Conservation (phyloP, 768 basidiomycete genomes). For the Panellus pusillus region DNA sequence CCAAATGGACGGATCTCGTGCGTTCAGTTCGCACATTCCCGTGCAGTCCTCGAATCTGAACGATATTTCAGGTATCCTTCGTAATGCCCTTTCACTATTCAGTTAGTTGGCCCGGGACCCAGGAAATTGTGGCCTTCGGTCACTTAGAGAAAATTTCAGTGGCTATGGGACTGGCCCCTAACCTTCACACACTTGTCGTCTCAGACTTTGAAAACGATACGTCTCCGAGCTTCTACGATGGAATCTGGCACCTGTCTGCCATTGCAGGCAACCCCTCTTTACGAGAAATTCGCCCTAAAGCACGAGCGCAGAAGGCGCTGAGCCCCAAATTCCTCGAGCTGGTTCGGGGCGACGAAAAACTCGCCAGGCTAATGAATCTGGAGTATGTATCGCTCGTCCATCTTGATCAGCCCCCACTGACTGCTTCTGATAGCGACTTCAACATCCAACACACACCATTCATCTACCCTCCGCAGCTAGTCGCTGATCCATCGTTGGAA, state of each 20-base stretch:
- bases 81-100: not conserved
- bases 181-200: not conserved
- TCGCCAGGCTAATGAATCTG: too few relatives aligned
- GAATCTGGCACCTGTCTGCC: not conserved
- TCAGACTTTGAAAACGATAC: not conserved
- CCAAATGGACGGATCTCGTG: slow-evolving; percentile 1
- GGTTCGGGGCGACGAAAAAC: not conserved
- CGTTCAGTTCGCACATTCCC: too few relatives aligned
- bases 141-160: not conserved
- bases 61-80: not conserved
- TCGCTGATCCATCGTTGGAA: not conserved
- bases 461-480: not conserved
- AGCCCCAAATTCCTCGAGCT: not conserved
- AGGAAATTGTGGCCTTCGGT: too few relatives aligned
- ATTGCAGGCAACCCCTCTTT: not conserved
- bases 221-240: too few relatives aligned
- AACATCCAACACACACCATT: not conserved
- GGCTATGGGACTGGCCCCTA: not conserved
- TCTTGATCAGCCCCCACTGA: not conserved
- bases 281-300: not conserved
- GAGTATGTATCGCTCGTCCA: too few relatives aligned
- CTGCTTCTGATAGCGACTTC: not conserved
- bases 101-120: too few relatives aligned
- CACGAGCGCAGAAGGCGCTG: not conserved
- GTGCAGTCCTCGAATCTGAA: not conserved